Evolutionary conservation across 164 flowering plant genomes (phyloP), one percentile per base, ranked within the genome.

Genomic region (Piper betle): DNA sequence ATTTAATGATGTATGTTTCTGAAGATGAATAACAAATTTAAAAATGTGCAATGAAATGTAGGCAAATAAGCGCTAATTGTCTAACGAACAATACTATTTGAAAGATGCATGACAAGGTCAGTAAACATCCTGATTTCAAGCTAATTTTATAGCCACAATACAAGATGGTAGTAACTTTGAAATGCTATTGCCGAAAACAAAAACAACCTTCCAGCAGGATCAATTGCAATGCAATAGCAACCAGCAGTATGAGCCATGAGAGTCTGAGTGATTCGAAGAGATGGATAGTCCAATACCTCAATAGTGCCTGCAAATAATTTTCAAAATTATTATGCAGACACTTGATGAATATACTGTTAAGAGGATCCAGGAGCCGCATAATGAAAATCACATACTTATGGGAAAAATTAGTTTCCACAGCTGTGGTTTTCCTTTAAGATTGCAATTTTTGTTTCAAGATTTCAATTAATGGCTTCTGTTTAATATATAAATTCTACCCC

Each of bases 211-310:
- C 97, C 99, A 8, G 72, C 57, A 11, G 99, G 99, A 60, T 90
- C 97, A 69, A 86, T 93, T 33, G 97, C 97, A 72, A 93, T 93
- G 79, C 99, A 88, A 64, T 93, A 93, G 73, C 99, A 93, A 68
- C 99, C 97, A 62, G 99, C 99, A 61, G 97, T 90, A 69, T 90
- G 99, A 66, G 99, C 99, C 80, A 75, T 77, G 56, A 93, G 84
- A 55, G 99, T 93, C 66, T 88, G 89, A 71, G 86, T 81, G 15
- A 80, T 76, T 65, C 52, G 66, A 57, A 93, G 96, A 73, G 96
- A 82, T 55, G 99, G 99, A 71, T 90, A 90, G 56, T 87, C 71
- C 53, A 90, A 76, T n/a, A 93, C 97, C 78, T 90, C 99, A 52
- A 93, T 87, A 8, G 92, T 88, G 59, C 99, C 99, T 93, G 74